Evolutionary conservation across 345 rosid genomes (phyloP), one percentile per base, ranked within the genome.

Genomic region (Acer saccharum): DNA sequence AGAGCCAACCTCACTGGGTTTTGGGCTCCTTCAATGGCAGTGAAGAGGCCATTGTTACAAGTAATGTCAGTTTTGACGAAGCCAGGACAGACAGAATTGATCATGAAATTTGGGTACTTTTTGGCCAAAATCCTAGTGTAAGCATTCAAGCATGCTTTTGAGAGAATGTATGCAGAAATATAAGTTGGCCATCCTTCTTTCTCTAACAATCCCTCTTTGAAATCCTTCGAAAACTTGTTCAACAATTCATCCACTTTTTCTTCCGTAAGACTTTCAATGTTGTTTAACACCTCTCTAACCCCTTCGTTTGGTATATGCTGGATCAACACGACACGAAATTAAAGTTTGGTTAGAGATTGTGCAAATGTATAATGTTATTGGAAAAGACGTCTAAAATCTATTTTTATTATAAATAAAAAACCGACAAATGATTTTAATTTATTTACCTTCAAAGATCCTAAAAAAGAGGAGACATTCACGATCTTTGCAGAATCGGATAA

Each of bases 41-140:
- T 61, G 48, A 77, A 71, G 3, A 48, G 50, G 41, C 89, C 93
- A 9, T 81, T 81, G 32, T 81, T 78, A 46, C 44, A 58, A 68
- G 48, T 90, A 7, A 83, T 52, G 21, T 90, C 88, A 0, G 89
- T 88, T 21, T 84, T 88, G 12, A 87, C 89, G 63, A 21, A 85
- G 48, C 90, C 91, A 35, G 91, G 91, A 71, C 90, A 90, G 10
- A 86, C 86, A 48, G 84, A 25, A 43, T 86, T 90, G 82, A 88
- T 72, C 75, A 66, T 12, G 57, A 85, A 54, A 39, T 77, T 29
- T 2, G 84, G 79, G 50, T 86, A 57, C 60, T 75, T 83, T 72
- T 81, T 89, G 16, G 88, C 85, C 64, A 84, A 61, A 25, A 89
- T 75, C 78, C 88, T 77, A n/a, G 89, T 89, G 80, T 87, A 72